A percentile compares a stretch with the other conserved stretches of the same genome.
These are phyloP conservation scores for Solanum aculeatissimum DNA, from an alignment of 305 asterid species.

Conservation along the genomic window DNA sequence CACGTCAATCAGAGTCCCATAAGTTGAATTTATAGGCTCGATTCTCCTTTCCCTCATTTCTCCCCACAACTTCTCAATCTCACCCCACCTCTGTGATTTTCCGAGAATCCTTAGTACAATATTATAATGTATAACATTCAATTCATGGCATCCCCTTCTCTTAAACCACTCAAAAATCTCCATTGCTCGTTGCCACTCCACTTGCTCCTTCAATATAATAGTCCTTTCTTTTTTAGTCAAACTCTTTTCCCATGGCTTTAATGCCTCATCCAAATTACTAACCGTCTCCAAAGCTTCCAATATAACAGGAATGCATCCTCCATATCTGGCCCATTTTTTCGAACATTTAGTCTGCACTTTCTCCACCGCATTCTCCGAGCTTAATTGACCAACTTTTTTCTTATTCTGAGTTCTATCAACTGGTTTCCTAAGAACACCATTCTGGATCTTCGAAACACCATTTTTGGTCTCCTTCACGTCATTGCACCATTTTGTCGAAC, in stretches of 20 bases:
- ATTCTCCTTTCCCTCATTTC: constrained; percentile 58
- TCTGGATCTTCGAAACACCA: neutral
- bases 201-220: constrained; percentile 85
- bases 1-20: constrained; percentile 88
- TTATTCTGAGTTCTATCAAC: neutral
- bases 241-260: constrained; percentile 66
- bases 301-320: constrained; percentile 74
- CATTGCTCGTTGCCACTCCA: constrained; percentile 71
- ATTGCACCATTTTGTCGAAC: constrained; percentile 75
- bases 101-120: constrained; percentile 79
- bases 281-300: constrained; percentile 49
- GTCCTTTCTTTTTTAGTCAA: constrained; percentile 74
- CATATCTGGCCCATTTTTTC: constrained; percentile 79
- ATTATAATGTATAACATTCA: constrained; percentile 86
- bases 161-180: constrained; percentile 88
- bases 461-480: neutral
- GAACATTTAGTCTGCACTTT: constrained; percentile 48
- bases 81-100: constrained; percentile 50
- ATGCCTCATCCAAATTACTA: constrained; percentile 60
- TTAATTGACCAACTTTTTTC: neutral
- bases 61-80: constrained; percentile 48
- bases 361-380: constrained; percentile 3
- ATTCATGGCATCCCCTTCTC: constrained; percentile 58
- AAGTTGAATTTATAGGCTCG: constrained; percentile 69
- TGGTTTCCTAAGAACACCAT: neutral